Percentiles rank a stretch among this genome's conserved stretches.
phyloP scores from a whole-genome alignment of 768 basidiomycete genomes.

The Termitomyces sp. region DNA sequence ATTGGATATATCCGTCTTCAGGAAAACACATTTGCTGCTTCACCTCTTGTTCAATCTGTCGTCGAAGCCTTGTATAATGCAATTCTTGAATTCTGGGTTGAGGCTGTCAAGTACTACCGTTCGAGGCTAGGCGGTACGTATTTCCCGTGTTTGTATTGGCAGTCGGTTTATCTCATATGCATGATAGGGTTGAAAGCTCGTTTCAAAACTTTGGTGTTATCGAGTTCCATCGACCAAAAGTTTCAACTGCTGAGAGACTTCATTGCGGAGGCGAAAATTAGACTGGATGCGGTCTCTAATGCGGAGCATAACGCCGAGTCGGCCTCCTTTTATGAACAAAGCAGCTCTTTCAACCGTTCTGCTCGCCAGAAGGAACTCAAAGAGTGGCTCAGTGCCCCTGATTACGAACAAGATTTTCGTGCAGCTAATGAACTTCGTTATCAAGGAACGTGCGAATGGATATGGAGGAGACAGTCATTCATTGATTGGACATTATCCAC shows the following conservation, averaged over 20 bases:
- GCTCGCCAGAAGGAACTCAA: neutral
- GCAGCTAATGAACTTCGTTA: neutral
- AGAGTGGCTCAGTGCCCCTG: conserved; percentile 4
- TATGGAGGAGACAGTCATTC: neutral
- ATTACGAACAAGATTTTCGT: conserved; percentile 1
- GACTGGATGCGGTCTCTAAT: neutral
- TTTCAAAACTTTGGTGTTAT: neutral
- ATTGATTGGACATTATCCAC: neutral
- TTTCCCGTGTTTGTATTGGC: neutral
- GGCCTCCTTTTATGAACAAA: neutral
- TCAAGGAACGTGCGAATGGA: conserved; percentile 9
- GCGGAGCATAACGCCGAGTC: conserved; percentile 1
- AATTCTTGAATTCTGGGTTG: conserved; percentile 7
- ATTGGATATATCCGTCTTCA: neutral
- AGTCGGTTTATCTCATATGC: neutral
- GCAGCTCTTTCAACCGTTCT: neutral
- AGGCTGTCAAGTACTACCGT: conserved; percentile 4
- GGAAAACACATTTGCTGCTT: neutral
- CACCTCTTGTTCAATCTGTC: neutral
- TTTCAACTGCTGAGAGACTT: neutral
- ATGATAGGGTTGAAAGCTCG: neutral
- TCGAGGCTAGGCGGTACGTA: neutral
- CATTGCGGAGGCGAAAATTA: neutral
- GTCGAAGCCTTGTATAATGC: conserved; percentile 4
- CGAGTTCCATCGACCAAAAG: neutral